Conservation (phyloP, 2,329 filamentous ascomycete species). For the Cercospora sp. region DNA sequence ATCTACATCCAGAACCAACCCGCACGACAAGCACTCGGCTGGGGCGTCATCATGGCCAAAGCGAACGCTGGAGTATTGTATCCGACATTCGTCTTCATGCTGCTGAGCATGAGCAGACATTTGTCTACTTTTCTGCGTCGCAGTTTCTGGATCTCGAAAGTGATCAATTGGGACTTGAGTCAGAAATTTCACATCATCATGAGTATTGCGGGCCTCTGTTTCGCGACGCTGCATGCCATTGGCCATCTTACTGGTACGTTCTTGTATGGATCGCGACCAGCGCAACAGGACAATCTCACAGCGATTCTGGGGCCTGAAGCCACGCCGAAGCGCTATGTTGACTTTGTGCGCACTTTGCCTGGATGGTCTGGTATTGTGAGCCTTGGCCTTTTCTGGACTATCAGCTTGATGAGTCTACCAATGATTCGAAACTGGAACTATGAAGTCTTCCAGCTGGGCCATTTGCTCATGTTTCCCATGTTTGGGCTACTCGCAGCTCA, state of each 20-base stretch:
- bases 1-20: conserved; percentile 51
- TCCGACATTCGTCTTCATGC: conserved; percentile 59
- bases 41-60: conserved; percentile 59
- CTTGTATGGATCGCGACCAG: conserved; percentile 49
- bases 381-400: conserved; percentile 52
- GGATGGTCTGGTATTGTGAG: conserved; percentile 55
- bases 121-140: conserved; percentile 55
- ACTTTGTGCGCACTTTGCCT: conserved; percentile 51
- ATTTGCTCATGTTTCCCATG: conserved; percentile 60
- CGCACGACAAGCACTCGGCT: conserved; percentile 54
- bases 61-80: conserved; percentile 57
- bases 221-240: conserved; percentile 56
- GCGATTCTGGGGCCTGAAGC: conserved; percentile 47
- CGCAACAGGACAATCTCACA: conserved; percentile 49
- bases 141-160: conserved; percentile 54
- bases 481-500: conserved; percentile 58
- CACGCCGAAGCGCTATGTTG: conserved; percentile 47
- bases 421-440: conserved; percentile 54
- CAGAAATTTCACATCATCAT: conserved; percentile 59
- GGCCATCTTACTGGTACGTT: conserved; percentile 58
- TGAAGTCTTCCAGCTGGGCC: conserved; percentile 58
- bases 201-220: conserved; percentile 51
- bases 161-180: conserved; percentile 59
- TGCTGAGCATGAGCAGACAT: conserved; percentile 60
- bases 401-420: conserved; percentile 54